Evolutionary conservation across 179 eudicot species (phyloP).

Genomic region (Patellifolia procumbens): DNA sequence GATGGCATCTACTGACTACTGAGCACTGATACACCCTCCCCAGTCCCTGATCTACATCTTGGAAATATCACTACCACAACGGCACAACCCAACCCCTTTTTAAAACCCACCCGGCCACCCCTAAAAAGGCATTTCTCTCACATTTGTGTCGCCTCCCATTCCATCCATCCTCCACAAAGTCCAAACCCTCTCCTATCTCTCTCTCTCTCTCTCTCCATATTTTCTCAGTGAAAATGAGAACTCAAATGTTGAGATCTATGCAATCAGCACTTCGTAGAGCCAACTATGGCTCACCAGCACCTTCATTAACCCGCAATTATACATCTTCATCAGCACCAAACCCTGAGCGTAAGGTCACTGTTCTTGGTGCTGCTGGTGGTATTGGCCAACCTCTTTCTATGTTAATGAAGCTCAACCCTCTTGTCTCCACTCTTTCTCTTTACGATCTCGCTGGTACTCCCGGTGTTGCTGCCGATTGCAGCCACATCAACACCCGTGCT

Average conservation of each 20-base stretch:
- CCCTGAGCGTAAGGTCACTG: constrained; percentile 72
- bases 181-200: too few species aligned
- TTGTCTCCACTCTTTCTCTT: constrained; percentile 70
- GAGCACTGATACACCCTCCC: too few species aligned
- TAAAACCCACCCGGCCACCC: too few species aligned
- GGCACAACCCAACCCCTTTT: background rate
- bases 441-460: constrained; percentile 93
- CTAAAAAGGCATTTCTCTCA: too few species aligned
- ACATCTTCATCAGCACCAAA: constrained; percentile 46
- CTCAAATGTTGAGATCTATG: constrained; percentile 50
- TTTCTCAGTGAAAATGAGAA: constrained; percentile 28
- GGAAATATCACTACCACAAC: background rate
- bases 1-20: constrained; percentile 6
- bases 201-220: background rate
- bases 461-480: constrained; percentile 88
- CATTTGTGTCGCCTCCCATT: constrained; percentile 3
- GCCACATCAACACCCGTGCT: constrained; percentile 88
- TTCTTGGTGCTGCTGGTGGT: constrained; percentile 91
- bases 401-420: constrained; percentile 90
- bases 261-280: constrained; percentile 37
- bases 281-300: constrained; percentile 22
- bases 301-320: constrained; percentile 27
- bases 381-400: constrained; percentile 85
- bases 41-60: too few species aligned
- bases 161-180: too few species aligned